These are phyloP conservation scores for Sclerotinia borealis DNA, from an alignment of 2,329 filamentous ascomycete genomes.

Conservation along the genomic window DNA sequence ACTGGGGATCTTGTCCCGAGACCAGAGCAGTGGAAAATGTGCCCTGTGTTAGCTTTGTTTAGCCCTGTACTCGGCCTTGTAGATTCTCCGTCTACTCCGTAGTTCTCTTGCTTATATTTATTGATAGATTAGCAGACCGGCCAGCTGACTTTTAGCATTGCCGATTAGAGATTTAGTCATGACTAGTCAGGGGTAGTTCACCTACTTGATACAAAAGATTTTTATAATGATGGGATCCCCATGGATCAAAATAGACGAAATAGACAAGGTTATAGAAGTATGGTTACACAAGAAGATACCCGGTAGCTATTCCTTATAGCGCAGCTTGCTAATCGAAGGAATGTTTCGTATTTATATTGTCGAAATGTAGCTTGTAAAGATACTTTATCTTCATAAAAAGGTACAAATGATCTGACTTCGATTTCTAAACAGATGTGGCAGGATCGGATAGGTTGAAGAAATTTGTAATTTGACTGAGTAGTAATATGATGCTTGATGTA, in stretches of 20 bases:
- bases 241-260: not conserved
- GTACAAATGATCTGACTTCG: not conserved
- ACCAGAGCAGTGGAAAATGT: conserved; percentile 4
- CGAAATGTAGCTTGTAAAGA: not conserved
- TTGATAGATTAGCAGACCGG: conserved; percentile 1
- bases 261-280: not conserved
- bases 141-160: not conserved
- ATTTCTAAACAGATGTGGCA: conserved; percentile 4
- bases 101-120: not conserved
- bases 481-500: conserved; percentile 4
- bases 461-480: not conserved
- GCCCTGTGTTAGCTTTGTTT: not conserved
- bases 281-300: not conserved
- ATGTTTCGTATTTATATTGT: not conserved
- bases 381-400: not conserved
- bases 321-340: not conserved
- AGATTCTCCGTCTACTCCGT: not conserved
- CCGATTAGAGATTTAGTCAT: not conserved
- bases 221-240: not conserved
- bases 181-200: conserved; percentile 11
- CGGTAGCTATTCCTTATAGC: not conserved
- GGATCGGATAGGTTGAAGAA: not conserved
- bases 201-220: not conserved
- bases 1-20: conserved; percentile 7
- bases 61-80: not conserved